These are phyloP conservation scores for Acer campestre DNA, from an alignment of 345 rosid species.

Conservation along the genomic window DNA sequence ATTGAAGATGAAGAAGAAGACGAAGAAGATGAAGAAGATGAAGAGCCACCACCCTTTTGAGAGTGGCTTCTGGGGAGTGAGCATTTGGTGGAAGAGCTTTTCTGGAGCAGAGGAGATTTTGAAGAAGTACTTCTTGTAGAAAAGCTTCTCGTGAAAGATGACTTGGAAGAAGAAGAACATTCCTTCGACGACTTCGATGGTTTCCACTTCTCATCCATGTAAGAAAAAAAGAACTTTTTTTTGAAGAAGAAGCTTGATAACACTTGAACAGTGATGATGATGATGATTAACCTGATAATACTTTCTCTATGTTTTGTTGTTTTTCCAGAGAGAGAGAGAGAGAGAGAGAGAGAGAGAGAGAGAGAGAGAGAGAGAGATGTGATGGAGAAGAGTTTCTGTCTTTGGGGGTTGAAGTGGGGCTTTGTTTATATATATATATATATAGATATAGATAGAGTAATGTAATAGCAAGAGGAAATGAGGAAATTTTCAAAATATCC, in stretches of 20 bases:
- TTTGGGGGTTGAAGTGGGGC: constrained; percentile 20
- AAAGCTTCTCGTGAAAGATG: constrained; percentile 60
- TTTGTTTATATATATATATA: constrained; percentile 33
- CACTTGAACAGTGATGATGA: constrained; percentile 1
- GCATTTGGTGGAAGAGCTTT: constrained; percentile 58
- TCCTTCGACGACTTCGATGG: constrained; percentile 47
- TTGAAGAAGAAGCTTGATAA: background rate
- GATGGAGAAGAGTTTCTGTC: constrained; percentile 17
- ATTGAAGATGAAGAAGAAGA: constrained; percentile 37
- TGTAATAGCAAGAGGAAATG: background rate
- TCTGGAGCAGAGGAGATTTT: constrained; percentile 54
- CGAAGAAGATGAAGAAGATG: background rate
- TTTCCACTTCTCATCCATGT: constrained; percentile 90
- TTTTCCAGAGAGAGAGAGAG: background rate
- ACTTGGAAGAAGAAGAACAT: constrained; percentile 44
- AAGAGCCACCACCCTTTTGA: constrained; percentile 37
- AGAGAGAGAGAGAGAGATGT: constrained; percentile 6
- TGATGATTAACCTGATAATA: background rate
- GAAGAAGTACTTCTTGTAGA: constrained; percentile 72
- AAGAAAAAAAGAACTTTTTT: background rate
- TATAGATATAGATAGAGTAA: no score
- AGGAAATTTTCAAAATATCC: background rate
- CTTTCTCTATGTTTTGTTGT: background rate
- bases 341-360: background rate
- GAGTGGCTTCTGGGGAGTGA: constrained; percentile 50